Base-by-base conservation (phyloP, 2,329 filamentous ascomycete species). In the Xylaria arbuscula region DNA sequence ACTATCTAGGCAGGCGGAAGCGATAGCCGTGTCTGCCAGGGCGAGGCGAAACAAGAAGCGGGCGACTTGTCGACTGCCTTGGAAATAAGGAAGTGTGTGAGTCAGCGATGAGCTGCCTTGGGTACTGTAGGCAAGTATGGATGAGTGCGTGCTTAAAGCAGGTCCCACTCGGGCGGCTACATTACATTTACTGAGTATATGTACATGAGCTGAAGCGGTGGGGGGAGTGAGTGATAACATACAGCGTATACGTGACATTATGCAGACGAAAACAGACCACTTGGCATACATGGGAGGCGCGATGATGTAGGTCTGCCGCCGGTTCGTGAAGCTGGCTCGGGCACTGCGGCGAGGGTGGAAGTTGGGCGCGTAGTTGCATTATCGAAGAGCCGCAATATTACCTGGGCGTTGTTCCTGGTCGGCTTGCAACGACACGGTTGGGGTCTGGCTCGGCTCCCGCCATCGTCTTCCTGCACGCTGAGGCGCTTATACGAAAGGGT, bases 331-430 rank as follows among this genome's bases (percentile, higher is more conserved):
- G 24, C 47, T 53, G 55, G 56, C 58, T 50, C 38, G 40, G 57
- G 58, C 58, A 57, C 62, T 34, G 53, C 51, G 62, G 48, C 54
- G 58, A 58, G 28, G 62, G 63, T 60, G 48, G 58, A 61, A 40
- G 24, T 63, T 63, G 45, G 55, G 67, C 64, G 64, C 63, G 64
- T 66, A 69, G 67, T 69, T 55, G 67, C 56, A 69, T 69, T 64
- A 69, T 64, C 58, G 56, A 69, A 69, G 67, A 69, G 67, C 67
- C 67, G 67, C 67, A 69, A 58, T 64, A 69, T 67, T 56, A 57
- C 51, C 36, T 63, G 54, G 28, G 28, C 36, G 32, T 53, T 62
- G 40, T 61, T 47, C 61, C 66, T 60, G 38, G 56, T 61, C 56
- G 17, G 62, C 66, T 40, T 22, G 19, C 50, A 58, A 68, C 62